Evolutionary conservation across 2,329 filamentous ascomycete species (phyloP).

Genomic region (Arthroderma uncinatum): DNA sequence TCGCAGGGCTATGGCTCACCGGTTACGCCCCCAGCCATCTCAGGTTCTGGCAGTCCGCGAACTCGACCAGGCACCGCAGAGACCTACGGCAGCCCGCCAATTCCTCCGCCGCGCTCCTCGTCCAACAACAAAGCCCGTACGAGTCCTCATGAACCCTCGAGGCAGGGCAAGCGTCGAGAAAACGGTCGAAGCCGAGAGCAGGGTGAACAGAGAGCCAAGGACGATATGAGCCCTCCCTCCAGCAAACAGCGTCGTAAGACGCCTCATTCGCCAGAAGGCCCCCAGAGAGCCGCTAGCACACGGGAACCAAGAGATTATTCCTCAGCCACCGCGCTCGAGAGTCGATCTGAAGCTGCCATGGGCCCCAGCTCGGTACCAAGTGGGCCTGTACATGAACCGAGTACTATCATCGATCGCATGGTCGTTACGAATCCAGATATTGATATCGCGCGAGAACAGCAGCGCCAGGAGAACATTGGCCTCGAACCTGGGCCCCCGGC

Average conservation of each 20-base stretch:
- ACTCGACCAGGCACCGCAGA: slow-evolving; percentile 29
- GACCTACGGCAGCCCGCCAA: slow-evolving; percentile 51
- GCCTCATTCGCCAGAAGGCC: slow-evolving; percentile 37
- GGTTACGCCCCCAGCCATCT: slow-evolving; percentile 20
- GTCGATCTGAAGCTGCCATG: slow-evolving; percentile 34
- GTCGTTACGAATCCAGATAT: slow-evolving; percentile 64
- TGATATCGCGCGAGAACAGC: slow-evolving; percentile 60
- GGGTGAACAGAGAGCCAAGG: slow-evolving; percentile 33
- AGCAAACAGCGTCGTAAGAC: slow-evolving; percentile 39
- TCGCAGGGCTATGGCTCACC: slow-evolving; percentile 20
- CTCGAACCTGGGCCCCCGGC: slow-evolving; percentile 41
- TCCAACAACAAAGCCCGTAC: slow-evolving; percentile 51
- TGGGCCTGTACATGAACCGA: slow-evolving; percentile 60
- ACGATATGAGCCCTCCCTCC: slow-evolving; percentile 25
- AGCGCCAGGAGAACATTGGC: slow-evolving; percentile 40
- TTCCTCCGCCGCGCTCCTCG: slow-evolving; percentile 71
- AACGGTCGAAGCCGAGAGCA: slow-evolving; percentile 29
- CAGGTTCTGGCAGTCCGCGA: slow-evolving; percentile 10
- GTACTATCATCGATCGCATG: slow-evolving; percentile 65
- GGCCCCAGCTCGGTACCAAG: slow-evolving; percentile 47
- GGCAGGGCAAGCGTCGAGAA: slow-evolving; percentile 32
- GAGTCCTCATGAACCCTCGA: slow-evolving; percentile 28
- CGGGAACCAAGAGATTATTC: slow-evolving; percentile 31
- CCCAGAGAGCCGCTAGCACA: slow-evolving; percentile 33
- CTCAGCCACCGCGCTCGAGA: slow-evolving; percentile 24